phyloP scores from a whole-genome alignment of 495 filamentous ascomycete species.

The Gamarada debralockiae region DNA sequence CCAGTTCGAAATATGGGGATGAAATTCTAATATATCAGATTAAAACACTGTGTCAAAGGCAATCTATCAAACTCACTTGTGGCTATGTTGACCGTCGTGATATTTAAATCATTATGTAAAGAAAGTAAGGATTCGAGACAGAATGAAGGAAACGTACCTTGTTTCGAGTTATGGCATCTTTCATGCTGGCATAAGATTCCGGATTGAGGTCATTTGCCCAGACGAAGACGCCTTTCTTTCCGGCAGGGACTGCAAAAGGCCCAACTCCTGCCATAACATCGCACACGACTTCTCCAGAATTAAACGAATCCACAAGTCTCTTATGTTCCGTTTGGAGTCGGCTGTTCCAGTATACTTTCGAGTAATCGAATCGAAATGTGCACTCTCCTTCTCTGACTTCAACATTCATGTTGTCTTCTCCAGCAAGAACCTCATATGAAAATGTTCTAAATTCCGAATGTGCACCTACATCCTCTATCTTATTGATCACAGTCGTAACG shows the following conservation, averaged over 20 bases:
- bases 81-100: conserved; percentile 16
- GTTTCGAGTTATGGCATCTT: conserved; percentile 67
- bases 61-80: conserved; percentile 2
- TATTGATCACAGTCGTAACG: conserved; percentile 91
- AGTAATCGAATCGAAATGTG: conserved; percentile 66
- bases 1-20: neutral
- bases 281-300: conserved; percentile 80
- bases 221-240: conserved; percentile 85
- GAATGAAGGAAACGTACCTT: conserved; percentile 48
- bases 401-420: conserved; percentile 75
- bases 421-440: conserved; percentile 84
- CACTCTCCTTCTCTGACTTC: conserved; percentile 62
- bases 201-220: conserved; percentile 98
- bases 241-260: conserved; percentile 90
- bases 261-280: conserved; percentile 98
- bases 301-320: conserved; percentile 72
- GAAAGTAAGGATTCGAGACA: neutral
- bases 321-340: conserved; percentile 85
- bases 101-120: conserved; percentile 18
- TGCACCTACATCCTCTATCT: conserved; percentile 80
- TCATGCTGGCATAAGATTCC: conserved; percentile 69
- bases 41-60: conserved; percentile 11
- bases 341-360: conserved; percentile 97
- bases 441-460: conserved; percentile 90
- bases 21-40: conserved; percentile 8